Conservation (phyloP, 2,329 filamentous ascomycete genomes). For the Aureobasidium vineae region DNA sequence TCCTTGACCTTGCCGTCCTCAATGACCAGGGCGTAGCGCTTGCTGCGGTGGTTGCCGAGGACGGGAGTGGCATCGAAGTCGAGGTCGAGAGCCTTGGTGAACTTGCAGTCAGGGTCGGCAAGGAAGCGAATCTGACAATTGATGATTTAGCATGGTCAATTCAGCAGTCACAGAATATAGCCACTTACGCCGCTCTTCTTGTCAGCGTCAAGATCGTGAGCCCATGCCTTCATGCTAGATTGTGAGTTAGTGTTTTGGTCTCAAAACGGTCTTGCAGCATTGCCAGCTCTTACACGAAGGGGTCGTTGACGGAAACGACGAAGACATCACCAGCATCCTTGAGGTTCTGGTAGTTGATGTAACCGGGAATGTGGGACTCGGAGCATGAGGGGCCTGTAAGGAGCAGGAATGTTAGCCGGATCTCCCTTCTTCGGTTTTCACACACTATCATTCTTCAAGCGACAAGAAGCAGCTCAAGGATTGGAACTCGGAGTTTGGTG, state of each 20-base stretch:
- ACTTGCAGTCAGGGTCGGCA: slow-evolving; percentile 73
- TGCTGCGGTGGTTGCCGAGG: slow-evolving; percentile 79
- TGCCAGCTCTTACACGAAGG: slow-evolving; percentile 68
- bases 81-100: slow-evolving; percentile 81
- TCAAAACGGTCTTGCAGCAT: background rate
- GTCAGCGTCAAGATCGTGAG: slow-evolving; percentile 69
- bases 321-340: slow-evolving; percentile 81
- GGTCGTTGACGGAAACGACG: slow-evolving; percentile 89
- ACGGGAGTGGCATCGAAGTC: slow-evolving; percentile 75
- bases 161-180: slow-evolving; percentile 36
- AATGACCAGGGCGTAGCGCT: slow-evolving; percentile 81
- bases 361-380: slow-evolving; percentile 76
- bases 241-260: background rate
- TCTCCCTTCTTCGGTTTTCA: background rate
- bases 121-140: slow-evolving; percentile 74
- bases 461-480: background rate
- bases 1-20: slow-evolving; percentile 83
- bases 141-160: background rate
- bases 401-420: slow-evolving; percentile 1
- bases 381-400: slow-evolving; percentile 58
- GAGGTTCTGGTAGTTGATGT: slow-evolving; percentile 74
- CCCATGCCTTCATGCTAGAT: slow-evolving; percentile 85
- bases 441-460: background rate
- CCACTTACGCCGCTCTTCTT: slow-evolving; percentile 59
- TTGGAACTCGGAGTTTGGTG: background rate